phyloP scores from a whole-genome alignment of 2,329 filamentous ascomycete genomes.

The Ceratocystis lukuohia region DNA sequence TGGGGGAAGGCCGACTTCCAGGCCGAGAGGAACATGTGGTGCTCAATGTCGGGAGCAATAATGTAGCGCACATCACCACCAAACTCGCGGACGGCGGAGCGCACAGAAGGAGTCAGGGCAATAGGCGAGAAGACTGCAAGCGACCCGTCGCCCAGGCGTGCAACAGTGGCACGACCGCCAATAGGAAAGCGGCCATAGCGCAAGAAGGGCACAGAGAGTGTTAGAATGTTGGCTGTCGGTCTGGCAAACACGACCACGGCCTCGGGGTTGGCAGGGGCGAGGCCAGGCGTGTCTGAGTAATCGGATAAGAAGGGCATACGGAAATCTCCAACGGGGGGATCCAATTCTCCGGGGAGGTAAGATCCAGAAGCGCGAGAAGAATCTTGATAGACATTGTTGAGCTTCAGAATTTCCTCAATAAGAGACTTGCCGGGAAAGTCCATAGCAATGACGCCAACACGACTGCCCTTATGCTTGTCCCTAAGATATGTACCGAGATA shows the following conservation, averaged over 20 bases:
- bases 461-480: no score
- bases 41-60: conserved; percentile 75
- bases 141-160: conserved; percentile 61
- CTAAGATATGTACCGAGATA: no score
- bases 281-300: conserved; percentile 21
- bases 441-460: no score
- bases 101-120: conserved; percentile 63
- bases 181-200: conserved; percentile 69
- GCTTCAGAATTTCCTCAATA: no score
- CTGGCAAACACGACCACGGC: conserved; percentile 84
- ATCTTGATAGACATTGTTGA: no score
- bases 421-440: no score
- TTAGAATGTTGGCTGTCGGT: conserved; percentile 64
- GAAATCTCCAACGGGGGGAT: no score
- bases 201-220: conserved; percentile 69
- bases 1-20: conserved; percentile 70
- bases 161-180: conserved; percentile 76
- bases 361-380: no score
- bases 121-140: conserved; percentile 89
- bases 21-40: conserved; percentile 82
- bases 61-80: conserved; percentile 69
- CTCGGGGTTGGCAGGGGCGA: conserved; percentile 59
- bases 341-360: no score
- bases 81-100: conserved; percentile 47
- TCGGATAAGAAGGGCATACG: background rate